phyloP scores from a whole-genome alignment of 768 basidiomycete genomes.

The Termitomyces sp. region DNA sequence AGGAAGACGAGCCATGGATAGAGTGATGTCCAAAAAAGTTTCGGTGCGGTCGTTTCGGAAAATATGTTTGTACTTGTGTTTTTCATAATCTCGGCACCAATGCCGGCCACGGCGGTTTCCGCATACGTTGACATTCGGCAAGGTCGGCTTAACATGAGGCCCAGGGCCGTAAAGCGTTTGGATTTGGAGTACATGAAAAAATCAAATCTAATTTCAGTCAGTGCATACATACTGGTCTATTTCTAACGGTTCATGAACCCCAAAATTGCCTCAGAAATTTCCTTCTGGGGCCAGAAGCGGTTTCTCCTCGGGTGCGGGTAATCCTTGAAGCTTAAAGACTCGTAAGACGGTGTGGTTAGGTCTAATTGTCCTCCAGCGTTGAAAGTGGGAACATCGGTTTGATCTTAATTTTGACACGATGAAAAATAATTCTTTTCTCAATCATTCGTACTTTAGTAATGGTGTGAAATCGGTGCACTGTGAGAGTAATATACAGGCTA shows the following conservation, averaged over 20 bases:
- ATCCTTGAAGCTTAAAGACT: neutral
- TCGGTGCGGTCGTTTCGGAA: neutral
- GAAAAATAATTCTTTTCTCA: too few species aligned
- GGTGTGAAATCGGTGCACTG: neutral
- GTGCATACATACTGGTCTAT: neutral
- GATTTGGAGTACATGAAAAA: neutral
- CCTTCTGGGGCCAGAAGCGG: too few species aligned
- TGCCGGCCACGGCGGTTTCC: neutral
- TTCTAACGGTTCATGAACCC: neutral
- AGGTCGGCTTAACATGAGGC: neutral
- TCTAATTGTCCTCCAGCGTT: too few species aligned
- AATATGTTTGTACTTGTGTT: neutral
- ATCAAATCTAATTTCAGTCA: neutral
- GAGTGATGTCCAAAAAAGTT: neutral
- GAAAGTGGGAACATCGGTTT: too few species aligned
- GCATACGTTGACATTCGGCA: neutral
- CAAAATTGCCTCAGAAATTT: neutral
- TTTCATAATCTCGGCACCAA: neutral
- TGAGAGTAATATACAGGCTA: neutral
- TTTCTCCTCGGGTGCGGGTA: neutral
- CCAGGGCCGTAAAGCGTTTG: neutral
- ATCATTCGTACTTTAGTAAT: too few species aligned
- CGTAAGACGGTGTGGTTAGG: too few species aligned
- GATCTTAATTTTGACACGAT: too few species aligned
- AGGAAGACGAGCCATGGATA: conserved; percentile 34